Evolutionary conservation across 2,329 filamentous ascomycete genomes (phyloP).

Genomic region (Grosmannia serpens): DNA sequence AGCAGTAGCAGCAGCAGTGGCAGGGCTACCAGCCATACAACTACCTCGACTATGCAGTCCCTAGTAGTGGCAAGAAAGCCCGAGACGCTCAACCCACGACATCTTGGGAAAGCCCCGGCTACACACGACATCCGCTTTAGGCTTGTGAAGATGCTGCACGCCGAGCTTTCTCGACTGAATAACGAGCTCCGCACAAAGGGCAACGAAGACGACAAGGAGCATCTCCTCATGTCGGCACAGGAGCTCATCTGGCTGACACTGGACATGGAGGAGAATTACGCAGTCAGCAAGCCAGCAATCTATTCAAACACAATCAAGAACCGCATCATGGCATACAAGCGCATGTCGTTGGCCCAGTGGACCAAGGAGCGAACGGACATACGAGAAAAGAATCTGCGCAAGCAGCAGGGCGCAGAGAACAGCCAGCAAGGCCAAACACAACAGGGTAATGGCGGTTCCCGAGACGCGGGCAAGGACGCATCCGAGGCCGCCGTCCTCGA

Average conservation of each 20-base stretch:
- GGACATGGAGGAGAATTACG: slow-evolving; percentile 68
- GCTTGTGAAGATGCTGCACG: slow-evolving; percentile 52
- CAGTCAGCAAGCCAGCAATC: slow-evolving; percentile 53
- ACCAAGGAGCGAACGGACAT: slow-evolving; percentile 38
- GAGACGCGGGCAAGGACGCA: neutral
- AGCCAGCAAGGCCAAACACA: neutral
- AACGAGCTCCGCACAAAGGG: slow-evolving; percentile 42
- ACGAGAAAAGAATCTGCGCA: slow-evolving; percentile 18
- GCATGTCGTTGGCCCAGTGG: slow-evolving; percentile 65
- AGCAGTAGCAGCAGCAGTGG: neutral
- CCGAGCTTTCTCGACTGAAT: slow-evolving; percentile 57
- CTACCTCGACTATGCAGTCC: too few species aligned
- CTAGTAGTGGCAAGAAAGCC: slow-evolving; percentile 20
- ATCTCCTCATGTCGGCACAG: slow-evolving; percentile 50
- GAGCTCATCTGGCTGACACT: slow-evolving; percentile 57
- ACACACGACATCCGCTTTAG: slow-evolving; percentile 43
- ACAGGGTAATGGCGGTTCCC: neutral
- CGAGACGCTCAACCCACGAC: slow-evolving; percentile 56
- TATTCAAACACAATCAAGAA: slow-evolving; percentile 82
- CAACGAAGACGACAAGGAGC: slow-evolving; percentile 33
- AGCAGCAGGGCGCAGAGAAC: neutral
- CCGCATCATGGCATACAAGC: slow-evolving; percentile 62
- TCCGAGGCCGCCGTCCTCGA: slow-evolving; percentile 29
- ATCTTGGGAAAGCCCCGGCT: slow-evolving; percentile 46
- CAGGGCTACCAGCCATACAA: neutral